These are phyloP conservation scores for Papiliotrema flavescens DNA, from an alignment of 1,284 basidiomycete species.

Conservation along the genomic window DNA sequence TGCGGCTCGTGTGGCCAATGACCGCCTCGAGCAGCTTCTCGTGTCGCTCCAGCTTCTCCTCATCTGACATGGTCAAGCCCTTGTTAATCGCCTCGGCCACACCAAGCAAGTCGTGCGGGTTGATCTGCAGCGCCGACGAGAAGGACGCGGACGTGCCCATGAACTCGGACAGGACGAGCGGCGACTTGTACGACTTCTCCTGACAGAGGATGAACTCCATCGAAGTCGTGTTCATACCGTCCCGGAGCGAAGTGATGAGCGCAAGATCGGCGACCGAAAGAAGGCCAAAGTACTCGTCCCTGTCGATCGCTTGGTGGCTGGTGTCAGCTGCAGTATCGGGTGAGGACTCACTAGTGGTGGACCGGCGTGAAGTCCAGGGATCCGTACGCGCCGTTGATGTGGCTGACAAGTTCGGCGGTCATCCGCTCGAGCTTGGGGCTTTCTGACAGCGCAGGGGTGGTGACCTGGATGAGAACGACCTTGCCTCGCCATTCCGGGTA, in stretches of 20 bases:
- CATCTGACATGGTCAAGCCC: constrained; percentile 74
- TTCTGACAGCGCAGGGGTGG: constrained; percentile 89
- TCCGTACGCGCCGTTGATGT: constrained; percentile 96
- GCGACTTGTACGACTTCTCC: constrained; percentile 69
- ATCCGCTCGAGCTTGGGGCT: constrained; percentile 90
- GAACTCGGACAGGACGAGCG: constrained; percentile 89
- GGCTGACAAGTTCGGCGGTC: constrained; percentile 89
- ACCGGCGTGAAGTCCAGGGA: constrained; percentile 94
- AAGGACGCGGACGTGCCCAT: constrained; percentile 72
- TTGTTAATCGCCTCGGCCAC: constrained; percentile 92
- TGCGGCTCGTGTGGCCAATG: constrained; percentile 88
- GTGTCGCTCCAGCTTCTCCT: constrained; percentile 77
- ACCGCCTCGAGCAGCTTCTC: constrained; percentile 75
- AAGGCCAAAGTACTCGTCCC: constrained; percentile 98
- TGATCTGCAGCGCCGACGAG: constrained; percentile 48
- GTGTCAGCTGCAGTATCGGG: constrained; percentile 4
- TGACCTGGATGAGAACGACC: constrained; percentile 71
- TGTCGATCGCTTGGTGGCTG: constrained; percentile 94
- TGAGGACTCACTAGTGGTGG: constrained; percentile 78
- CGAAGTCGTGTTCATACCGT: constrained; percentile 98
- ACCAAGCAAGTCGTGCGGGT: constrained; percentile 59
- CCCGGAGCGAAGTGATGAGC: constrained; percentile 90
- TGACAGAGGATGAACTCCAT: constrained; percentile 99
- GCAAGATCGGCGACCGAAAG: constrained; percentile 90
- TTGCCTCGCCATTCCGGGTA: constrained; percentile 97